phyloP scores from a whole-genome alignment of 805 yeast genomes.

The Metschnikowia vanudenii region DNA sequence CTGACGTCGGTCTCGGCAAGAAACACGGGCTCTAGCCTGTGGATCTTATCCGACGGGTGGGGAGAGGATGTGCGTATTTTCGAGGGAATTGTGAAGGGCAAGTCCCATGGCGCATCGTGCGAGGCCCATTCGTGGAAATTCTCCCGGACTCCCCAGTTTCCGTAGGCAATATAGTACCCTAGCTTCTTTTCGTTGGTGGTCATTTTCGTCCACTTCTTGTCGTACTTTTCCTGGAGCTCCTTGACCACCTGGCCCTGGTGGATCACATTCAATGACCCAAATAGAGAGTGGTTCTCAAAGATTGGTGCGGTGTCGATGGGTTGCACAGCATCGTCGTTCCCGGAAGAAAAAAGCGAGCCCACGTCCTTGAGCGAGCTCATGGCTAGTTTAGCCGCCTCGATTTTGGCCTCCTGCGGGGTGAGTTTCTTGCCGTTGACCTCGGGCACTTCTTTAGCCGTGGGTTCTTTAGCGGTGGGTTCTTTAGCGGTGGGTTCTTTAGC shows the following conservation, averaged over 20 bases:
- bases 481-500: too few relatives aligned
- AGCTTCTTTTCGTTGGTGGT: slow-evolving; percentile 51
- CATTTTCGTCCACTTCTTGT: slow-evolving; percentile 55
- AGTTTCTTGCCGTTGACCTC: slow-evolving; percentile 14
- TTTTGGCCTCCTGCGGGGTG: slow-evolving; percentile 19
- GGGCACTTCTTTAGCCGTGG: neutral
- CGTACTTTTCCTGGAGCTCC: slow-evolving; percentile 50
- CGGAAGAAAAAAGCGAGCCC: slow-evolving; percentile 37
- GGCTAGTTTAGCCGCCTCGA: slow-evolving; percentile 40
- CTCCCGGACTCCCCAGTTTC: slow-evolving; percentile 69
- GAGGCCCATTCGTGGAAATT: slow-evolving; percentile 48
- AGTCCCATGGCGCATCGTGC: slow-evolving; percentile 52
- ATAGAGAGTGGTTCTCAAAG: slow-evolving; percentile 36
- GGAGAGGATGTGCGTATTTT: slow-evolving; percentile 29
- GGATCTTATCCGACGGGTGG: slow-evolving; percentile 22
- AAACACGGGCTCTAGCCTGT: slow-evolving; percentile 38
- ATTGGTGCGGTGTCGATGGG: slow-evolving; percentile 48
- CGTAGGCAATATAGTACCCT: slow-evolving; percentile 62
- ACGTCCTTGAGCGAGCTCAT: slow-evolving; percentile 41
- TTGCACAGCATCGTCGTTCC: slow-evolving; percentile 43
- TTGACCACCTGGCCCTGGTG: slow-evolving; percentile 58
- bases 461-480: too few relatives aligned
- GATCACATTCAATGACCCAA: slow-evolving; percentile 37
- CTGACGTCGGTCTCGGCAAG: slow-evolving; percentile 46
- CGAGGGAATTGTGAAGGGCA: slow-evolving; percentile 52